A percentile compares a stretch with the other conserved stretches of the same genome.
phyloP scores from a whole-genome alignment of 2,329 filamentous ascomycete species.

The Pyrenophora graminea region DNA sequence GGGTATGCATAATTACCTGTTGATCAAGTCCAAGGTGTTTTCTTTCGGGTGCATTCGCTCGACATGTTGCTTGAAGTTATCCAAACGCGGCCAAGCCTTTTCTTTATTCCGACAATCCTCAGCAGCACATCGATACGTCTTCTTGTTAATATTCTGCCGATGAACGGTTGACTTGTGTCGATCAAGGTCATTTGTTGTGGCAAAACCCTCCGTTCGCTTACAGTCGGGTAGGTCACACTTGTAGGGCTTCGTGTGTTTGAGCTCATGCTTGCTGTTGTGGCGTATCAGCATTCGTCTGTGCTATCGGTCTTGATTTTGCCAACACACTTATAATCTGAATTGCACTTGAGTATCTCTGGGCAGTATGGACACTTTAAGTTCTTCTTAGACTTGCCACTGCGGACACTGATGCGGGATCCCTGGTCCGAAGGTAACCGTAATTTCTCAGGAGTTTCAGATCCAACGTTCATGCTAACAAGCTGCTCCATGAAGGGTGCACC shows the following conservation, averaged over 20 bases:
- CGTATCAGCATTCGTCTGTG: slow-evolving; percentile 13
- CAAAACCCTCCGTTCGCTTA: slow-evolving; percentile 67
- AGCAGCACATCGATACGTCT: slow-evolving; percentile 63
- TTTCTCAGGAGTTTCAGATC: slow-evolving; percentile 19
- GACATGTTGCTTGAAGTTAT: slow-evolving; percentile 86
- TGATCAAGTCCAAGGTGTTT: slow-evolving; percentile 52
- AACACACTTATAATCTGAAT: slow-evolving; percentile 46
- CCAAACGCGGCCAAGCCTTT: slow-evolving; percentile 78
- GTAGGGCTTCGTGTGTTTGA: slow-evolving; percentile 70
- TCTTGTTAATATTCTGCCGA: slow-evolving; percentile 48
- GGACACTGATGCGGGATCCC: slow-evolving; percentile 31
- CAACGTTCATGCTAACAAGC: slow-evolving; percentile 24
- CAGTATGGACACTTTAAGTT: slow-evolving; percentile 28
- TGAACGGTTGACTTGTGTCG: slow-evolving; percentile 78
- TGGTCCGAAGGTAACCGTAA: slow-evolving; percentile 26
- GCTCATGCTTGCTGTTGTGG: slow-evolving; percentile 70
- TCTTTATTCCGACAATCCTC: slow-evolving; percentile 60
- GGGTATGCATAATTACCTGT: slow-evolving; percentile 44
- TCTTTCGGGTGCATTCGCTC: slow-evolving; percentile 65
- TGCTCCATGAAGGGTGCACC: slow-evolving; percentile 20
- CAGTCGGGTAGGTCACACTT: slow-evolving; percentile 65
- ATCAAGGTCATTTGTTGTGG: slow-evolving; percentile 79
- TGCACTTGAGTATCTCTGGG: slow-evolving; percentile 34
- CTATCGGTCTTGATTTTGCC: neutral
- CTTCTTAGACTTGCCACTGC: slow-evolving; percentile 25